A percentile compares a stretch with the other conserved stretches of the same genome.
phyloP scores from a whole-genome alignment of 768 basidiomycete species.

The Lentinula boryana region DNA sequence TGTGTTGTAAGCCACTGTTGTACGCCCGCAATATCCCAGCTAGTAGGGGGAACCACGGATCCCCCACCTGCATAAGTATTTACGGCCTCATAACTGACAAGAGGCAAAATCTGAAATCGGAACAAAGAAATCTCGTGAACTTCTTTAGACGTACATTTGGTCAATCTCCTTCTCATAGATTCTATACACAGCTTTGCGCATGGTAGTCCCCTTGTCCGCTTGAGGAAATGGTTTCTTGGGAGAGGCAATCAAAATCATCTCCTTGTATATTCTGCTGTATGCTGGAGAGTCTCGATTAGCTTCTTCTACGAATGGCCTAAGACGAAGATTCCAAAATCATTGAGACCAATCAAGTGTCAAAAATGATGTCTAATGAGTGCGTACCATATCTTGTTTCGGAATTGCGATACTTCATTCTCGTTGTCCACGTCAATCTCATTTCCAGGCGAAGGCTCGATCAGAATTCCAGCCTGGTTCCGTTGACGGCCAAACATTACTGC shows the following conservation, averaged over 20 bases:
- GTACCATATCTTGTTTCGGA: conserved; percentile 24
- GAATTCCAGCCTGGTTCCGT: conserved; percentile 23
- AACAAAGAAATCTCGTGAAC: background rate
- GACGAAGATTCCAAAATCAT: background rate
- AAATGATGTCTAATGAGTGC: conserved; percentile 20
- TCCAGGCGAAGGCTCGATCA: conserved; percentile 21
- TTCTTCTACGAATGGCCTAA: conserved; percentile 32
- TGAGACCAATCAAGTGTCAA: background rate
- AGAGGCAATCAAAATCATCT: conserved; percentile 44
- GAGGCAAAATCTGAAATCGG: too few species aligned
- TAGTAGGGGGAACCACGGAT: conserved; percentile 14
- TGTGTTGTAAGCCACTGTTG: conserved; percentile 15
- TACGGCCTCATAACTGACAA: background rate
- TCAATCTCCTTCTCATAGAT: conserved; percentile 36
- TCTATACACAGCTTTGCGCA: conserved; percentile 30
- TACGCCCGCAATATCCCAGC: conserved; percentile 5
- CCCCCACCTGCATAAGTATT: background rate
- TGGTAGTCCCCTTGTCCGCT: conserved; percentile 40
- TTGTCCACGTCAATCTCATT: conserved; percentile 23
- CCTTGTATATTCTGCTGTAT: conserved; percentile 40
- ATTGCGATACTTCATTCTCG: conserved; percentile 13
- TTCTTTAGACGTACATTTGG: conserved; percentile 18
- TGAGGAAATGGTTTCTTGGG: conserved; percentile 35
- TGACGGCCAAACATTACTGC: conserved; percentile 36
- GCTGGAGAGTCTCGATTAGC: conserved; percentile 33